phyloP scores from a whole-genome alignment of 805 yeast species.

The Sugiyamaella boreocaroliniensis region DNA sequence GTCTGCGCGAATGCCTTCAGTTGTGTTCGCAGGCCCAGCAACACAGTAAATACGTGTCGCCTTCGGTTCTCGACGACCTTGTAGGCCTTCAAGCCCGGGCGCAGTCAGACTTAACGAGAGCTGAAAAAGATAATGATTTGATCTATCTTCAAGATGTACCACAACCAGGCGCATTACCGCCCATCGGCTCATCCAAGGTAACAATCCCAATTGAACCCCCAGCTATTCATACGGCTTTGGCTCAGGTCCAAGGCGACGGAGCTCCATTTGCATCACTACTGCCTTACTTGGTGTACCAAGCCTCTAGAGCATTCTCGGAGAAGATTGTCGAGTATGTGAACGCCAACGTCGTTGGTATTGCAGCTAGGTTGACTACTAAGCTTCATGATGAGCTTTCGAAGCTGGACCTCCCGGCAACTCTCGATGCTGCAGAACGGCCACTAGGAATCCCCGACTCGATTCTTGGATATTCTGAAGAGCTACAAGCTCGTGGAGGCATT shows the following conservation, averaged over 20 bases:
- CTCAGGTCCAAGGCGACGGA: not conserved
- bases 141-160: conserved; percentile 69
- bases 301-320: conserved; percentile 61
- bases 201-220: not conserved
- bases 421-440: conserved; percentile 54
- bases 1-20: conserved; percentile 40
- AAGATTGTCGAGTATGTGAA: conserved; percentile 50
- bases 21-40: conserved; percentile 35
- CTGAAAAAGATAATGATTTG: conserved; percentile 76
- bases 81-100: conserved; percentile 44
- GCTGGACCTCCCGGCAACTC: conserved; percentile 51
- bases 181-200: conserved; percentile 24
- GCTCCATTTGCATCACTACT: conserved; percentile 48
- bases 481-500: conserved; percentile 49
- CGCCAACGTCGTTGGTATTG: conserved; percentile 34
- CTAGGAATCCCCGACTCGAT: conserved; percentile 53
- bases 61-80: conserved; percentile 46
- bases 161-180: conserved; percentile 31
- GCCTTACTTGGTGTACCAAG: conserved; percentile 61
- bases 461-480: conserved; percentile 47
- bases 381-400: conserved; percentile 34
- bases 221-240: not conserved
- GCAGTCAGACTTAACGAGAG: conserved; percentile 39
- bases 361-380: conserved; percentile 22
- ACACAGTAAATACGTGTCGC: conserved; percentile 36